Percentiles rank a stretch among this genome's conserved stretches.
phyloP scores from a whole-genome alignment of 345 rosid genomes.

The Boechera retrofracta region DNA sequence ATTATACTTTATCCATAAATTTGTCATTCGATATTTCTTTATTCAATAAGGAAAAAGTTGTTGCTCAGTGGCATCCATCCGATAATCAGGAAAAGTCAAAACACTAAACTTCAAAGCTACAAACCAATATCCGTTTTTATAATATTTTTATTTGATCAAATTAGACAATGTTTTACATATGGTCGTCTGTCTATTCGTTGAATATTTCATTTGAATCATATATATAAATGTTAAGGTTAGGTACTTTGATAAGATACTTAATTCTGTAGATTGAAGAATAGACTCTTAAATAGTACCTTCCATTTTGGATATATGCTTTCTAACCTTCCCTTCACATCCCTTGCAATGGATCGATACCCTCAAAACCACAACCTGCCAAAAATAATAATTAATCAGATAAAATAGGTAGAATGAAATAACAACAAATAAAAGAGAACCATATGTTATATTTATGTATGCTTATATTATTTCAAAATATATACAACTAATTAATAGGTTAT shows the following conservation, averaged over 20 bases:
- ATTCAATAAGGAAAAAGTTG: constrained; percentile 13
- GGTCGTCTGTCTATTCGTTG: constrained; percentile 27
- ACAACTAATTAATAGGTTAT: not conserved
- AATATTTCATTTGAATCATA: constrained; percentile 7
- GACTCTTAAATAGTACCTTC: constrained; percentile 58
- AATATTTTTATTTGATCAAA: not conserved
- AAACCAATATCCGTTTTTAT: constrained; percentile 14
- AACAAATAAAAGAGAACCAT: not conserved
- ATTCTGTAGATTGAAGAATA: not conserved
- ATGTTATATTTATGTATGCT: constrained; percentile 16
- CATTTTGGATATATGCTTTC: constrained; percentile 91
- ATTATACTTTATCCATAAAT: constrained; percentile 7
- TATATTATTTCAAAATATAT: not conserved
- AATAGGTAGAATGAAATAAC: not conserved
- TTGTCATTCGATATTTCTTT: not conserved
- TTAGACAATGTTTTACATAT: not conserved
- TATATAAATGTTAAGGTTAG: constrained; percentile 14
- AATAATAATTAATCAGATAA: not conserved
- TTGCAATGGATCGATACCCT: constrained; percentile 93
- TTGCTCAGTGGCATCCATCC: constrained; percentile 33
- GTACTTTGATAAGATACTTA: not conserved
- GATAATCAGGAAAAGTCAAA: constrained; percentile 37
- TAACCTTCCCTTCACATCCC: constrained; percentile 95
- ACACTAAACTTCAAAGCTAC: constrained; percentile 35
- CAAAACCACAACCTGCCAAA: constrained; percentile 77